phyloP scores from a whole-genome alignment of 169 alveolate species.

The Eimeria nieschulzi region DNA sequence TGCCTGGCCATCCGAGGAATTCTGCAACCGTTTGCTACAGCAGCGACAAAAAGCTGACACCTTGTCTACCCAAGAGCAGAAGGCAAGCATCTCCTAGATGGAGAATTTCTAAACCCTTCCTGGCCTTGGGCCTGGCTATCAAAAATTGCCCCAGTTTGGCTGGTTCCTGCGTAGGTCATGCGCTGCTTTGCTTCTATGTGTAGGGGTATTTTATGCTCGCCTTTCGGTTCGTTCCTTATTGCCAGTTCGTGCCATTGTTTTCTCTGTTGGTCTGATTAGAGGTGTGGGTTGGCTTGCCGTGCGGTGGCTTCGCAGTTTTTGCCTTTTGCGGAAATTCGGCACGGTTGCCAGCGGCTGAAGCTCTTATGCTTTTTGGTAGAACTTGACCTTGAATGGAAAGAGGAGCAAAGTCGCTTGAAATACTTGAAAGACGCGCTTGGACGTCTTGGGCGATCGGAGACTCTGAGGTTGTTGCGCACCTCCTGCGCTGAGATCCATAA shows the following conservation, averaged over 20 bases:
- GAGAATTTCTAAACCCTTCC: no score
- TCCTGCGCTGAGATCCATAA: conserved; percentile 19
- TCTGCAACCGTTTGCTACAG: conserved; percentile 28
- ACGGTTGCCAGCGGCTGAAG: conserved; percentile 35
- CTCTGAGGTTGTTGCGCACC: neutral
- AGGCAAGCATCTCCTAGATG: neutral
- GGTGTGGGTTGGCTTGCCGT: neutral
- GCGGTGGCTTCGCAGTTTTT: conserved; percentile 38
- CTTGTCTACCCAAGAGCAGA: conserved; percentile 23
- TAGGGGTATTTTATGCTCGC: no score
- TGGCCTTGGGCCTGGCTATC: no score
- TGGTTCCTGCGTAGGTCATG: no score
- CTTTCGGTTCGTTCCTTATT: no score
- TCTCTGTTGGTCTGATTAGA: neutral
- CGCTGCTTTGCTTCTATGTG: no score
- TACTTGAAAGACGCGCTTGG: conserved; percentile 12
- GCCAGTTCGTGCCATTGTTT: no score
- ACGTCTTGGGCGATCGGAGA: neutral
- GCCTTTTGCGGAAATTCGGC: conserved; percentile 1
- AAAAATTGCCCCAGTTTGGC: no score
- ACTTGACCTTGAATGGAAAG: conserved; percentile 26
- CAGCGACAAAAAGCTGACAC: conserved; percentile 4
- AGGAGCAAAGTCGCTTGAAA: conserved; percentile 15
- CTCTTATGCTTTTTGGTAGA: conserved; percentile 24
- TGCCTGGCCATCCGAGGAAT: conserved; percentile 66